Base-by-base conservation (phyloP, 2,329 filamentous ascomycete species). In the Colletotrichum lini region DNA sequence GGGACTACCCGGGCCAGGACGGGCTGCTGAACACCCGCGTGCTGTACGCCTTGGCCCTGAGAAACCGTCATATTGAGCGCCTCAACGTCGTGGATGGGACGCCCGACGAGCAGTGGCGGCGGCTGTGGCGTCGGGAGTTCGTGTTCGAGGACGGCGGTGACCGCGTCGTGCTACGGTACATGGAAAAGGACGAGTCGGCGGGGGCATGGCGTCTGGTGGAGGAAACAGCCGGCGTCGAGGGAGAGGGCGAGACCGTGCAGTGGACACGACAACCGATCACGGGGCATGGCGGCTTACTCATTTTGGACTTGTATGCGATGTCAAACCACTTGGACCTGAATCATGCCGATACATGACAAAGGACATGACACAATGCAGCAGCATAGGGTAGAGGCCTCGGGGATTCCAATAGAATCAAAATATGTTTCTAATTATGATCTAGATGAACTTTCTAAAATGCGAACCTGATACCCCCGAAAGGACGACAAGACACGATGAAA, bases 241-340 rank as follows among this genome's bases (percentile, higher is more conserved):
- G 79, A 2, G 72, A 70, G 0, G 42, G 72, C 1, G 77, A 82
- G 15, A 73, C 72, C 5, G 66, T 83, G 12, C 62, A 76, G 4
- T 84, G 82, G 82, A 75, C 76, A 12, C 74, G 78, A 35, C 81
- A 80, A 18, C 78, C 81, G 1, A 76, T 83, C 8, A 81, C 82
- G 1, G 77, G 57, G 8, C 30, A 49, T 21, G 57, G 57, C 6
- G 69, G 65, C 16, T 50, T 75, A 16, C 74, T 77, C 9, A 72
- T 77, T 50, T 53, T 49, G 1, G 70, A 75, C 30, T 15, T 72
- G 21, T 65, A 58, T 38, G 30, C 49, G 21, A 6, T n/a, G 21
- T 59, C 50, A 13, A 53, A 54, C 0, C 38, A 49, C n/a, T 23
- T 21, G 23, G 35, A 9, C 13, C 13, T 23, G 38, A 38, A 4